phyloP scores from a whole-genome alignment of 2,329 filamentous ascomycete species.

The Penicillium capsulatum region DNA sequence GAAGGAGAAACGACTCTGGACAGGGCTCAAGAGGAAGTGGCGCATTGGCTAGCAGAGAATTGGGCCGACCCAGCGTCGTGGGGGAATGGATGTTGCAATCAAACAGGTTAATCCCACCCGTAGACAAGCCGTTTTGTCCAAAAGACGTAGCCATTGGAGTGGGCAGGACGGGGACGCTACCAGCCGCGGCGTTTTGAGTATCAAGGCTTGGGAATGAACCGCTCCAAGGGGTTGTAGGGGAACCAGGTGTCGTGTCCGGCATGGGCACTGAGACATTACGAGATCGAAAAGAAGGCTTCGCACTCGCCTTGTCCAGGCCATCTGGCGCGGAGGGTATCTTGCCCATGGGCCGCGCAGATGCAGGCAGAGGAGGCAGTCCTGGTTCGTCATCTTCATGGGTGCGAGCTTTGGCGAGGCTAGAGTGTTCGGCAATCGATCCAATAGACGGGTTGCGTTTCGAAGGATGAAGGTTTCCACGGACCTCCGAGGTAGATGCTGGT shows the following conservation, averaged over 20 bases:
- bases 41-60: constrained; percentile 57
- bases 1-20: constrained; percentile 79
- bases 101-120: constrained; percentile 73
- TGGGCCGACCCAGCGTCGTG: constrained; percentile 61
- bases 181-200: constrained; percentile 44
- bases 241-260: constrained; percentile 60
- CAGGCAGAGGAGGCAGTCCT: constrained; percentile 30
- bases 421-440: constrained; percentile 38
- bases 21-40: constrained; percentile 85
- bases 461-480: constrained; percentile 20
- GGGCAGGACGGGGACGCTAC: constrained; percentile 58
- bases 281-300: constrained; percentile 62
- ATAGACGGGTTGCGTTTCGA: constrained; percentile 33
- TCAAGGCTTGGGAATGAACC: constrained; percentile 57
- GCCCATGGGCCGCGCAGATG: constrained; percentile 33
- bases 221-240: constrained; percentile 70
- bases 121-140: constrained; percentile 53
- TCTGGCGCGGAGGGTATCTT: constrained; percentile 41
- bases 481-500: constrained; percentile 12
- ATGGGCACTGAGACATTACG: constrained; percentile 67
- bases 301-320: constrained; percentile 62
- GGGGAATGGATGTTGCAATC: constrained; percentile 74
- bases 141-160: constrained; percentile 63
- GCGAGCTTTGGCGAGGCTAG: constrained; percentile 41
- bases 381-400: constrained; percentile 43